Conservation (phyloP, 129 eudicot species). For the Escallonia herrerae region DNA sequence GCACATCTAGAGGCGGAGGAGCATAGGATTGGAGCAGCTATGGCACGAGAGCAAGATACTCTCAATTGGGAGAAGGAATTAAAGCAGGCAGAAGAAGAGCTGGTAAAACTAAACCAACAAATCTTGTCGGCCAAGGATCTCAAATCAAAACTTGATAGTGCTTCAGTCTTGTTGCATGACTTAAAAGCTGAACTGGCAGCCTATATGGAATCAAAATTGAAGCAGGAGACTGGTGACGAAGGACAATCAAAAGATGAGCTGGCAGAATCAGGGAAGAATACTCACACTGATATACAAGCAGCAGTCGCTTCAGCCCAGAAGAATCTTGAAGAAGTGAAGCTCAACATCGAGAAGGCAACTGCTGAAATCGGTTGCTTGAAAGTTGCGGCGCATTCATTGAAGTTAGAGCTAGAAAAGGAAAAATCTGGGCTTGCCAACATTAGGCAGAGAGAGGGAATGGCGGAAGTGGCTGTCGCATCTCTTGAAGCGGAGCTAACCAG, state of each 20-base stretch:
- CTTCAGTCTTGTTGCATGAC: conserved; percentile 51
- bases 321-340: conserved; percentile 74
- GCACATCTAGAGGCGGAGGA: conserved; percentile 96
- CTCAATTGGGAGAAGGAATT: conserved; percentile 72
- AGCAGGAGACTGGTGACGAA: conserved; percentile 25
- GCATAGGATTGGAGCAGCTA: conserved; percentile 65
- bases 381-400: conserved; percentile 63
- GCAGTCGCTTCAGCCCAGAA: conserved; percentile 44
- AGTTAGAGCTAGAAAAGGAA: conserved; percentile 63
- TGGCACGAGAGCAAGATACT: conserved; percentile 73
- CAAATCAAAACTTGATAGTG: conserved; percentile 53
- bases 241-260: neutral
- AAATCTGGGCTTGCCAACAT: conserved; percentile 50
- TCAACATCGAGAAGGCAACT: conserved; percentile 51
- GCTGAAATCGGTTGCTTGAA: conserved; percentile 58
- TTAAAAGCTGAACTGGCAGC: conserved; percentile 70
- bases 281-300: conserved; percentile 36
- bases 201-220: conserved; percentile 66
- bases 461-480: conserved; percentile 73
- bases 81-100: conserved; percentile 68
- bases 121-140: conserved; percentile 42
- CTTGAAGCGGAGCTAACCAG: conserved; percentile 72
- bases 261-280: conserved; percentile 19
- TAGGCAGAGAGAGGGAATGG: conserved; percentile 92
- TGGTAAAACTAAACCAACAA: conserved; percentile 43